Conservation (phyloP, 805 yeast genomes). For the Candida patagonica region DNA sequence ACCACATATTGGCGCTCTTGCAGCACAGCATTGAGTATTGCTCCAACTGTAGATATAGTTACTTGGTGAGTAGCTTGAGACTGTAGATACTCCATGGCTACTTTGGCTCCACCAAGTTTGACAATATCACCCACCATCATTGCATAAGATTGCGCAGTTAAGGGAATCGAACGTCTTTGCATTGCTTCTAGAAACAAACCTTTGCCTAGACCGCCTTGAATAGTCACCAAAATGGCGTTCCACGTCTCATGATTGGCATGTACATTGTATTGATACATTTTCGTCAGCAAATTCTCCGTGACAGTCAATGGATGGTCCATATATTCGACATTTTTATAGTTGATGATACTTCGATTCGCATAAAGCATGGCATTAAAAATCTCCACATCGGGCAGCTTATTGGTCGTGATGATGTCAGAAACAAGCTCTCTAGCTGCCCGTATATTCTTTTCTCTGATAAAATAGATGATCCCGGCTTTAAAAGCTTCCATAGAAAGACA, state of each 20-base stretch:
- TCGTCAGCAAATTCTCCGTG: conserved; percentile 4
- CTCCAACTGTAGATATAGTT: not conserved
- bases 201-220: conserved; percentile 5
- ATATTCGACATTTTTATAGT: conserved; percentile 2
- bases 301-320: conserved; percentile 12
- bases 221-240: conserved; percentile 14
- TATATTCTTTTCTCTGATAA: conserved; percentile 9
- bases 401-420: conserved; percentile 10
- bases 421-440: conserved; percentile 15
- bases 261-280: conserved; percentile 11
- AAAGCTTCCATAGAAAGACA: conserved; percentile 12
- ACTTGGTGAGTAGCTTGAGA: conserved; percentile 1
- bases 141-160: conserved; percentile 12
- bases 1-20: conserved; percentile 4
- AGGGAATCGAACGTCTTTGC: conserved; percentile 10
- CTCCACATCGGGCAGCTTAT: conserved; percentile 6
- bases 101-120: conserved; percentile 11
- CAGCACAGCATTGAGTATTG: conserved; percentile 6
- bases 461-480: conserved; percentile 17
- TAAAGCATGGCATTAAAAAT: conserved; percentile 16
- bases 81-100: conserved; percentile 10
- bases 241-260: conserved; percentile 17
- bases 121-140: conserved; percentile 11
- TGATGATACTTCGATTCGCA: conserved; percentile 3
- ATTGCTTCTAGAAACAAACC: conserved; percentile 10